Conservation (phyloP, 208 protist genomes). For the Naegleria gruberi region DNA sequence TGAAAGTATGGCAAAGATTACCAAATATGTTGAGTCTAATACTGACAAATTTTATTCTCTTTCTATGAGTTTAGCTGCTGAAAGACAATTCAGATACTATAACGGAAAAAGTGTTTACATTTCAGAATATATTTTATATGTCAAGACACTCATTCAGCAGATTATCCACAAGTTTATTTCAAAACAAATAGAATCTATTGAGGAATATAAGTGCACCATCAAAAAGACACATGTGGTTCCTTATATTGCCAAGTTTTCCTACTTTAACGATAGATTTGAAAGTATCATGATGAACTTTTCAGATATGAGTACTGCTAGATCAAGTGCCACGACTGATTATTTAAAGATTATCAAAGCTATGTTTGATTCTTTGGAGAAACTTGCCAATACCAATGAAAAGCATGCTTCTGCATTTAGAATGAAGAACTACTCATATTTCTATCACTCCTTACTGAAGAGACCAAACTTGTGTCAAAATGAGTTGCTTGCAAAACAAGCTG, state of each 20-base stretch:
- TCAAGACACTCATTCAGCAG: background rate
- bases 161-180: background rate
- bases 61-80: background rate
- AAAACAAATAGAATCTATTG: background rate
- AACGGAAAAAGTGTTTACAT: background rate
- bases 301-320: background rate
- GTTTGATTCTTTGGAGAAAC: background rate
- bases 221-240: conserved; percentile 5
- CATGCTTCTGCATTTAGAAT: background rate
- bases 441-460: background rate
- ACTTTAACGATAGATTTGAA: conserved; percentile 7
- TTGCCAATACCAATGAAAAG: background rate
- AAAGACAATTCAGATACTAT: background rate
- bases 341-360: background rate
- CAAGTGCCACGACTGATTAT: background rate
- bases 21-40: background rate
- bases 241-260: background rate
- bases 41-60: background rate
- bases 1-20: background rate
- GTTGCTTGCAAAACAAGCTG: background rate
- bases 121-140: background rate
- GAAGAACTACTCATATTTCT: conserved; percentile 12
- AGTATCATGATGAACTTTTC: background rate
- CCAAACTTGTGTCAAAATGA: background rate
- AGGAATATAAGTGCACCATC: conserved; percentile 2